Base-by-base conservation (phyloP, 2,329 filamentous ascomycete genomes). In the Trichothecium roseum region DNA sequence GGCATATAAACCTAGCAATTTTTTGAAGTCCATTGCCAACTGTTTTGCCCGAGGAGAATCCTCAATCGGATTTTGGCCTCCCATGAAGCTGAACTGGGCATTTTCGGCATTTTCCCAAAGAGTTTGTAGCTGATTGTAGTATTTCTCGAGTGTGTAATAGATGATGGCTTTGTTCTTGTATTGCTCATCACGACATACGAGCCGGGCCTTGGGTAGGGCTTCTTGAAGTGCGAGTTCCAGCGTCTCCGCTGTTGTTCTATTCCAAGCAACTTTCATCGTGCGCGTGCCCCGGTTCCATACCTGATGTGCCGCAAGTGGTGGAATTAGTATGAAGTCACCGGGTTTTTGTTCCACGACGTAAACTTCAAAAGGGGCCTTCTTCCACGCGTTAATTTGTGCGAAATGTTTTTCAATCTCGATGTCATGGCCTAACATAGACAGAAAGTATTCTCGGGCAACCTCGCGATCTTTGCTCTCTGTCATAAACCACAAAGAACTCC, bases 81-180 rank as follows among this genome's bases (percentile, higher is more conserved):
- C 68, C 20, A 72, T 52, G 39, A 65, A 59, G 18, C 59, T 60
- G 36, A 71, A 56, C 36, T 62, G 57, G 3, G 60, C 54, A 38
- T 64, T 61, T 35, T 69, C 61, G 9, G 60, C 54, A 20, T 57
- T 57, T 37, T 69, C 66, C 34, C 75, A 72, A 33, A 73, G 63
- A 17, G 69, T 62, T 30, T 56, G 54, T 13, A 84, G 69, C 34
- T 75, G 65, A n/a, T 65, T 63, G 42, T 69, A 65, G 53, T 96
- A 96, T 49, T 87, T 91, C 9, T 81, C 64, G 4, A 96, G 67
- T 0, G 87, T 85, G 53, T 81, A 94, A 56, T 88, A 94, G 30
- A 95, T 70, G 39, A 96, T 95, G 5, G 88, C 85, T 55, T 96
- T 96, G 62, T 94, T 95, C 56, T 96, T 96, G 66, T 98, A 98